phyloP scores from a whole-genome alignment of 257 asterid species.

The Penstemon barbatus region DNA sequence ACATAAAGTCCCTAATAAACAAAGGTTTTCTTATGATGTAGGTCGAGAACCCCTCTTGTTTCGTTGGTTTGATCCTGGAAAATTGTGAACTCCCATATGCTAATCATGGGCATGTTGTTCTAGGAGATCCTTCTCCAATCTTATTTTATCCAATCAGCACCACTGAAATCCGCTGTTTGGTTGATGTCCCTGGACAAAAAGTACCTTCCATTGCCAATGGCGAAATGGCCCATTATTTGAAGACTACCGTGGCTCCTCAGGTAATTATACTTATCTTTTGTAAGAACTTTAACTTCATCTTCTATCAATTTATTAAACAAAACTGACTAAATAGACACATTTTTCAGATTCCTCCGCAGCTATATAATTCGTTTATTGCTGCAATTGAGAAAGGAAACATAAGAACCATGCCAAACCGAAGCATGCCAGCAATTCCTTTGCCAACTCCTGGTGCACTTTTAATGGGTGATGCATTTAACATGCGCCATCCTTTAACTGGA shows the following conservation, averaged over 20 bases:
- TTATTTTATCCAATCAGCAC: slow-evolving; percentile 60
- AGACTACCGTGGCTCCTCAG: slow-evolving; percentile 63
- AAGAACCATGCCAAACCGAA: slow-evolving; percentile 62
- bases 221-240: slow-evolving; percentile 58
- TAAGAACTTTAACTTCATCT: neutral
- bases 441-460: slow-evolving; percentile 67
- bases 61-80: slow-evolving; percentile 56
- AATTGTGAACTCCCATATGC: slow-evolving; percentile 54
- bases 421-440: slow-evolving; percentile 66
- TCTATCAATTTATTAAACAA: neutral
- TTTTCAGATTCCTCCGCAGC: slow-evolving; percentile 52
- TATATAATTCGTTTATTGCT: slow-evolving; percentile 43
- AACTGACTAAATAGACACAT: slow-evolving; percentile 5
- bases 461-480: slow-evolving; percentile 72
- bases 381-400: slow-evolving; percentile 59
- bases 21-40: slow-evolving; percentile 23
- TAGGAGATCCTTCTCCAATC: slow-evolving; percentile 64
- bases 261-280: slow-evolving; percentile 27
- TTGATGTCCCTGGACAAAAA: slow-evolving; percentile 60
- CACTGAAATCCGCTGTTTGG: slow-evolving; percentile 65
- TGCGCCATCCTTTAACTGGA: slow-evolving; percentile 75
- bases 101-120: slow-evolving; percentile 58
- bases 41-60: slow-evolving; percentile 61
- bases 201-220: slow-evolving; percentile 66
- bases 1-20: neutral